A percentile compares a stretch with the other conserved stretches of the same genome.
These are phyloP conservation scores for Nematodospora anomalae DNA, from an alignment of 1,139 yeast species.

Conservation along the genomic window DNA sequence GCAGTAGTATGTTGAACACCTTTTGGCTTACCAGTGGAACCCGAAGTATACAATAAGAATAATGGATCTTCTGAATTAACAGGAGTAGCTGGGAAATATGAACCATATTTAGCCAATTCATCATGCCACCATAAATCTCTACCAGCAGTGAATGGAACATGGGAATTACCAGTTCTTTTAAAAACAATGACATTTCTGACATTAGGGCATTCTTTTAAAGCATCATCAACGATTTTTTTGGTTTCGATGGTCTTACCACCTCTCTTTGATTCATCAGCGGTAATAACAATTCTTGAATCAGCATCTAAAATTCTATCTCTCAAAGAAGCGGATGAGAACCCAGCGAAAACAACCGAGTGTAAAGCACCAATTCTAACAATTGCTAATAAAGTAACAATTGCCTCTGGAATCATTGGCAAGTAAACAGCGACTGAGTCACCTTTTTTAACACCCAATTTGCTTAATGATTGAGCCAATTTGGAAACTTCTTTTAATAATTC, in stretches of 20 bases:
- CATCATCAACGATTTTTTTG: slow-evolving; percentile 81
- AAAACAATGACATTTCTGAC: slow-evolving; percentile 70
- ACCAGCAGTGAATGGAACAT: slow-evolving; percentile 58
- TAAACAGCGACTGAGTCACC: slow-evolving; percentile 87
- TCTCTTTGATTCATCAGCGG: slow-evolving; percentile 79
- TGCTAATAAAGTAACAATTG: slow-evolving; percentile 69
- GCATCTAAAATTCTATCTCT: slow-evolving; percentile 79
- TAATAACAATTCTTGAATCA: slow-evolving; percentile 68
- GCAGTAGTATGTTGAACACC: slow-evolving; percentile 77
- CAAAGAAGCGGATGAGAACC: slow-evolving; percentile 73
- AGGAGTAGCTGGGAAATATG: slow-evolving; percentile 61
- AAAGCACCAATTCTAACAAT: slow-evolving; percentile 77
- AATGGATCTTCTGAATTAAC: slow-evolving; percentile 62
- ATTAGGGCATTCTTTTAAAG: slow-evolving; percentile 65
- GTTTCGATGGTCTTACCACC: slow-evolving; percentile 85
- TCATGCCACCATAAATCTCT: slow-evolving; percentile 86
- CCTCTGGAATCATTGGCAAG: slow-evolving; percentile 86
- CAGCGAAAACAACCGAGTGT: slow-evolving; percentile 84
- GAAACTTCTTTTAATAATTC: slow-evolving; percentile 70
- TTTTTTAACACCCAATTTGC: slow-evolving; percentile 66
- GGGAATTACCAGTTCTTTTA: slow-evolving; percentile 69
- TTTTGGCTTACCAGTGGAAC: slow-evolving; percentile 70
- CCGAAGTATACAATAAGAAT: slow-evolving; percentile 65
- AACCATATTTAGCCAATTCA: slow-evolving; percentile 65
- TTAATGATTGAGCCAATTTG: slow-evolving; percentile 67